Evolutionary conservation across 129 eudicot genomes (phyloP).

Genomic region (Centaurea solstitialis): DNA sequence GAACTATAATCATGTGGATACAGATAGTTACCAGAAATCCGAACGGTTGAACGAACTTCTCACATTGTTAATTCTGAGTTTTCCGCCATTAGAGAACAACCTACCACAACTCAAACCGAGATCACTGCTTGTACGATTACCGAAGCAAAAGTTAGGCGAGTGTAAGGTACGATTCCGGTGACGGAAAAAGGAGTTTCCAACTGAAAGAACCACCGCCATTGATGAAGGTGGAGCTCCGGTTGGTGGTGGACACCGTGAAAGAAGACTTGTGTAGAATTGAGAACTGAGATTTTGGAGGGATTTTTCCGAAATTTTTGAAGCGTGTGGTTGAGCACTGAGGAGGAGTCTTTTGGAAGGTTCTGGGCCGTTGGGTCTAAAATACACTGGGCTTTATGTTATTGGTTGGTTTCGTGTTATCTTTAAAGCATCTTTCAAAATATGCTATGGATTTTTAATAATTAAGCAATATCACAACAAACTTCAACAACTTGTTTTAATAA

Average conservation of each 20-base stretch:
- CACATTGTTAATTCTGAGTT: constrained; percentile 10
- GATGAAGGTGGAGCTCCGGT: constrained; percentile 25
- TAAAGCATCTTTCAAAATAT: no score
- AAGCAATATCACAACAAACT: no score
- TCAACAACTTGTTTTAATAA: no score
- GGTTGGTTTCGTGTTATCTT: background rate
- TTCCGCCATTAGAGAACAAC: constrained; percentile 19
- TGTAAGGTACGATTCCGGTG: constrained; percentile 3
- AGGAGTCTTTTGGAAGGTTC: constrained; percentile 2
- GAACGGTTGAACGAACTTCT: constrained; percentile 8
- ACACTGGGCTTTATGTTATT: constrained; percentile 12
- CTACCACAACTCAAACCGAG: constrained; percentile 9
- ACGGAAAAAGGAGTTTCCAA: constrained; percentile 17
- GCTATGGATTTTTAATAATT: no score
- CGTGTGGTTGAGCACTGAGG: constrained; percentile 32
- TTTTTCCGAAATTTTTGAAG: background rate
- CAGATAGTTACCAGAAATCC: constrained; percentile 18
- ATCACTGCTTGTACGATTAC: constrained; percentile 8
- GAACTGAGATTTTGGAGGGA: constrained; percentile 11
- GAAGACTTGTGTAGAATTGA: background rate
- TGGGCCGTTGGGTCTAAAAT: constrained; percentile 19
- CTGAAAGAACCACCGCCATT: constrained; percentile 40
- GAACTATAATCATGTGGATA: background rate
- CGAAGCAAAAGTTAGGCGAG: constrained; percentile 7
- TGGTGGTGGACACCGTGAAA: constrained; percentile 33